Percentiles rank a stretch among this genome's conserved stretches.
These are phyloP conservation scores for Juncus effusus DNA, from an alignment of 176 grass and related monocot species.

Conservation along the genomic window DNA sequence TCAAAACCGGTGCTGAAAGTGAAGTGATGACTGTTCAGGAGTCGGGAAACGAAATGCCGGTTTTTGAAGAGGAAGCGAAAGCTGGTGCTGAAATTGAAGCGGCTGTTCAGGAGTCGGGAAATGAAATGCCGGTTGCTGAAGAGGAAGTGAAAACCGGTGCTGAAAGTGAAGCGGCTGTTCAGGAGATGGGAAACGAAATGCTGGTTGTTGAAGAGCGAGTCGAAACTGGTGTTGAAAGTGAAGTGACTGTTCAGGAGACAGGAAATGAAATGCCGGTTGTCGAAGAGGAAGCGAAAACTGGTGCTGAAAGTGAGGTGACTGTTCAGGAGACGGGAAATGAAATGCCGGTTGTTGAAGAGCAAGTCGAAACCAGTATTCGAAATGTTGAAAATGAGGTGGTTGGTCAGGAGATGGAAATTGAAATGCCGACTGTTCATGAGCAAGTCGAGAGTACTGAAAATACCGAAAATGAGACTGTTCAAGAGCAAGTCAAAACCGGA, in stretches of 20 bases:
- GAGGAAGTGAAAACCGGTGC: neutral
- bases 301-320: neutral
- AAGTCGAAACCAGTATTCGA: neutral
- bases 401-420: neutral
- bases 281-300: too few species aligned
- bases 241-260: neutral
- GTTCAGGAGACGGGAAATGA: neutral
- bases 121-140: neutral
- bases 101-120: neutral
- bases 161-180: neutral
- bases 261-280: neutral
- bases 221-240: neutral
- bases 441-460: neutral
- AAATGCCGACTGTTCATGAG: neutral
- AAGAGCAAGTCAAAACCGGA: neutral
- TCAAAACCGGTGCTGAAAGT: conserved; percentile 13
- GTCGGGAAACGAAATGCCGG: neutral
- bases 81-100: neutral
- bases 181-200: neutral
- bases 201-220: neutral
- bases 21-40: too few species aligned
- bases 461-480: neutral
- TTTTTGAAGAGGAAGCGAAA: neutral
- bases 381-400: neutral
- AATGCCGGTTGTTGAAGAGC: neutral